Percentiles rank a stretch among this genome's conserved stretches.
Conservation (phyloP, 2,329 filamentous ascomycete genomes). For the Hymenoscyphus salicellus region DNA sequence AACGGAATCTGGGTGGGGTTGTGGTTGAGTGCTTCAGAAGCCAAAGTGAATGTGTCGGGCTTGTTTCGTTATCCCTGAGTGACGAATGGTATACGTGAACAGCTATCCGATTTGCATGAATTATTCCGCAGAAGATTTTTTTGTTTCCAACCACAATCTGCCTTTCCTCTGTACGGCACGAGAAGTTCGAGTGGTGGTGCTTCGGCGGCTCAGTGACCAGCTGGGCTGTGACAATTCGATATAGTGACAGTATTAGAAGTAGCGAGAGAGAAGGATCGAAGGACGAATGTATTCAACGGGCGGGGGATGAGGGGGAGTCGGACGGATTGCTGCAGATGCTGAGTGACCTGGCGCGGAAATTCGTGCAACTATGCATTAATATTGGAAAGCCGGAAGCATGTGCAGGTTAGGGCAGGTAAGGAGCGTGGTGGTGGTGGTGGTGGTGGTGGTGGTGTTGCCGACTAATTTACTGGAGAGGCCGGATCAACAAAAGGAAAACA, state of each 20-base stretch:
- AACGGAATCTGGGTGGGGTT: slow-evolving; percentile 10
- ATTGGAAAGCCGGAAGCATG: slow-evolving; percentile 4
- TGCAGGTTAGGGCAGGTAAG: slow-evolving; percentile 4
- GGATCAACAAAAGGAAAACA: not conserved
- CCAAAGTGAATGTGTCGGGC: slow-evolving; percentile 24
- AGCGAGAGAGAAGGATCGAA: slow-evolving; percentile 6
- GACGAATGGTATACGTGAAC: slow-evolving; percentile 2
- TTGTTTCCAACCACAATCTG: not conserved
- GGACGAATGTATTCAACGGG: slow-evolving; percentile 14
- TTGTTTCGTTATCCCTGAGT: slow-evolving; percentile 19
- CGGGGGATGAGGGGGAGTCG: slow-evolving; percentile 17
- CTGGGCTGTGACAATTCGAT: slow-evolving; percentile 7
- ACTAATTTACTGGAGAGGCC: not conserved
- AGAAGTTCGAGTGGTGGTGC: not conserved
- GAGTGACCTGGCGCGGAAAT: slow-evolving; percentile 18
- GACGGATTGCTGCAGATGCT: slow-evolving; percentile 25
- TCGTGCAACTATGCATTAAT: slow-evolving; percentile 23
- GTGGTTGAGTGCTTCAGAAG: slow-evolving; percentile 21
- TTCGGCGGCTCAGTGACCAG: slow-evolving; percentile 6
- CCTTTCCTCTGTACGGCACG: not conserved
- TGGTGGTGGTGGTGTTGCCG: not conserved
- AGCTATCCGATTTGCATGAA: slow-evolving; percentile 5
- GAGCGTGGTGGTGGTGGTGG: slow-evolving; percentile 6
- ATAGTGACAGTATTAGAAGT: slow-evolving; percentile 8
- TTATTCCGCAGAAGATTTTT: slow-evolving; percentile 5